Evolutionary conservation across 208 protist species (phyloP).

Genomic region (Trypanosoma conorhini): DNA sequence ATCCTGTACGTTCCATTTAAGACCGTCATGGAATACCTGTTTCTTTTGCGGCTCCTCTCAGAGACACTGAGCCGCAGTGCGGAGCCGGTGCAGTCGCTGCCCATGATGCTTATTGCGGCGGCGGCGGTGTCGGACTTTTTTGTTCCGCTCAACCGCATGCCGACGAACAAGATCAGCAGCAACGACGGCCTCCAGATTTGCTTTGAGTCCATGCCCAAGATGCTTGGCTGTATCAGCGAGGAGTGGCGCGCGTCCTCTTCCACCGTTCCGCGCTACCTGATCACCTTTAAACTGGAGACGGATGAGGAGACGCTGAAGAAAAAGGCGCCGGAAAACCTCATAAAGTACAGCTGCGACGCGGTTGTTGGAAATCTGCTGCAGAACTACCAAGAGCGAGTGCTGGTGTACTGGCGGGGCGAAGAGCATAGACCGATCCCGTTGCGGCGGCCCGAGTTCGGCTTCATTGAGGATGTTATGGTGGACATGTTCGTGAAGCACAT

Average conservation of each 20-base stretch:
- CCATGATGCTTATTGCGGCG: constrained; percentile 72
- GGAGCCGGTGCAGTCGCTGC: constrained; percentile 21
- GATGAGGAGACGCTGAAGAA: constrained; percentile 54
- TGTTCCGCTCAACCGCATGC: constrained; percentile 56
- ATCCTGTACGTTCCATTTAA: constrained; percentile 67
- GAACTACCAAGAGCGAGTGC: constrained; percentile 76
- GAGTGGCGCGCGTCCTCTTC: constrained; percentile 34
- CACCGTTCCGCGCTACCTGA: constrained; percentile 31
- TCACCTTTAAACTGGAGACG: constrained; percentile 89
- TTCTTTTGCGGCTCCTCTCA: constrained; percentile 52
- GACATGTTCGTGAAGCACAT: constrained; percentile 40
- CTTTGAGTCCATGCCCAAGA: constrained; percentile 74
- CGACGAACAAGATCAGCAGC: constrained; percentile 78
- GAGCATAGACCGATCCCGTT: constrained; percentile 21
- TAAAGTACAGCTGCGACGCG: constrained; percentile 59
- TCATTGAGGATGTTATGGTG: constrained; percentile 56
- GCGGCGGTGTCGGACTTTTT: constrained; percentile 88
- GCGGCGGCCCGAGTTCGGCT: constrained; percentile 31
- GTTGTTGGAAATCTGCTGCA: constrained; percentile 88
- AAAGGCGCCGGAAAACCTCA: constrained; percentile 76
- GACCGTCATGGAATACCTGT: constrained; percentile 82
- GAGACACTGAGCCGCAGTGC: constrained; percentile 34
- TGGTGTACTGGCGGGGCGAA: constrained; percentile 53
- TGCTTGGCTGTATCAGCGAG: constrained; percentile 50
- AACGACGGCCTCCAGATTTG: constrained; percentile 63